Conservation (phyloP, 2,329 filamentous ascomycete species). For the Alternaria conjuncta region DNA sequence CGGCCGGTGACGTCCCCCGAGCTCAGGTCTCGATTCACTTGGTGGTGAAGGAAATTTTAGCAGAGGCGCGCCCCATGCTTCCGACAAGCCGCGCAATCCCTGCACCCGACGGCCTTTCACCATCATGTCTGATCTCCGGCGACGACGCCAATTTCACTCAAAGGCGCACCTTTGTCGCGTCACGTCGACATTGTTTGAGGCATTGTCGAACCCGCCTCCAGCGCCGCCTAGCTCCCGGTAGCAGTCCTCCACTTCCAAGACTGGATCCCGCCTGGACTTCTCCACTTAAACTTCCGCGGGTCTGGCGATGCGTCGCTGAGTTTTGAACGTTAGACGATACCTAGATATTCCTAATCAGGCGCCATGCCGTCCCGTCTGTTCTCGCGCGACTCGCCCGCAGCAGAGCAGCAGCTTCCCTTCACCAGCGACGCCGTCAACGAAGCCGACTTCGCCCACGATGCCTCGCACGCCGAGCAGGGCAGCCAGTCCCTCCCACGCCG, state of each 20-base stretch:
- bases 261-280: conserved; percentile 3
- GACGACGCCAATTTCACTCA: not conserved
- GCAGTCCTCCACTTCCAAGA: not conserved
- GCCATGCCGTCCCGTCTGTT: conserved; percentile 33
- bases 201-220: not conserved
- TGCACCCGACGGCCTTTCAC: conserved; percentile 1
- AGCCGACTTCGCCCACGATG: conserved; percentile 33
- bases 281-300: not conserved
- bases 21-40: conserved; percentile 13
- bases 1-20: conserved; percentile 20
- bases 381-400: conserved; percentile 22
- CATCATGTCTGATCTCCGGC: not conserved
- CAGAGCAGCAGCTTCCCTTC: conserved; percentile 41
- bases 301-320: conserved; percentile 6
- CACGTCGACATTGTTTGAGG: not conserved
- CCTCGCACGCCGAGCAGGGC: conserved; percentile 28
- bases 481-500: conserved; percentile 34
- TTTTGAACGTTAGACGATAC: not conserved
- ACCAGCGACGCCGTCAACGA: conserved; percentile 38
- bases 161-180: not conserved
- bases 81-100: conserved; percentile 15
- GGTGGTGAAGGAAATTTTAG: conserved; percentile 12
- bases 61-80: conserved; percentile 10
- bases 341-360: conserved; percentile 2
- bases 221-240: conserved; percentile 4